Evolutionary conservation across 257 asterid species (phyloP).

Genomic region (Solanum pennellii): DNA sequence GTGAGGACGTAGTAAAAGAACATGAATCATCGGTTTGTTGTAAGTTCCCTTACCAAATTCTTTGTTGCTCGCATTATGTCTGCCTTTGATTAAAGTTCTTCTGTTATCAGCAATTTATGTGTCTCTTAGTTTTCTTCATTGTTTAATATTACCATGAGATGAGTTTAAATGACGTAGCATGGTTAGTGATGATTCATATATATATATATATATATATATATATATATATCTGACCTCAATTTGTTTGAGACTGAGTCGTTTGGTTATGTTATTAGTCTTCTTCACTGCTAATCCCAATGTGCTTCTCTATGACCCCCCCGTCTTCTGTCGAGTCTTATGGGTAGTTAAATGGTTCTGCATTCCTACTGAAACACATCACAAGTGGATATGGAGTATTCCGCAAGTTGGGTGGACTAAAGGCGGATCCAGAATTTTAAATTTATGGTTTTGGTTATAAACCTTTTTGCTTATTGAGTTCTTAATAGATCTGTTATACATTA

Average conservation of each 20-base stretch:
- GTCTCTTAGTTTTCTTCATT: background rate
- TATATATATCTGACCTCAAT: background rate
- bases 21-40: background rate
- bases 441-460: background rate
- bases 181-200: background rate
- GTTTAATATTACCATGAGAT: background rate
- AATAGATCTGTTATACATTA: background rate
- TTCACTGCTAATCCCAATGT: background rate
- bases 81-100: background rate
- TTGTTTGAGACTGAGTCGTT: background rate
- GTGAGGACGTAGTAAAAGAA: background rate
- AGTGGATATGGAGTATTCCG: background rate
- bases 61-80: background rate
- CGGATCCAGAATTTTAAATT: background rate
- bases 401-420: background rate
- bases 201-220: background rate
- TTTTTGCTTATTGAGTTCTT: background rate
- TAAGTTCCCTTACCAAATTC: background rate
- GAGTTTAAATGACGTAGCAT: background rate
- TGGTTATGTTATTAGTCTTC: background rate
- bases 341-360: background rate
- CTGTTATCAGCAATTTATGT: background rate
- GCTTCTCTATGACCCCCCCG: background rate
- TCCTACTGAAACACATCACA: background rate
- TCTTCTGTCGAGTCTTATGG: background rate